Conservation (phyloP, 179 eudicot species). For the Silene coronaria region DNA sequence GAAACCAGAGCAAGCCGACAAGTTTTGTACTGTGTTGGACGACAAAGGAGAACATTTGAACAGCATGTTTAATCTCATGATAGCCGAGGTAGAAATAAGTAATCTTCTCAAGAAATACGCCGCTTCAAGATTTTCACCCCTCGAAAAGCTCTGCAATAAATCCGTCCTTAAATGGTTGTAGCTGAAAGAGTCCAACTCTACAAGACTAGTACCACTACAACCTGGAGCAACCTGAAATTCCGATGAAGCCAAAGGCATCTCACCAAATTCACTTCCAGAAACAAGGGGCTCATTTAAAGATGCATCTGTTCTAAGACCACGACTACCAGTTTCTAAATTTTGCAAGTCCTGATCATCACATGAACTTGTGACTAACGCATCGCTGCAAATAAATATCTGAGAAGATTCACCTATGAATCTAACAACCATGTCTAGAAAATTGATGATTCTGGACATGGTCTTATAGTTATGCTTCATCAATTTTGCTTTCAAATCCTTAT, state of each 20-base stretch:
- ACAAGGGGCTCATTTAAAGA: too few relatives aligned
- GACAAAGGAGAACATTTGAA: constrained; percentile 43
- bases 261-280: too few relatives aligned
- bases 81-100: constrained; percentile 62
- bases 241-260: too few relatives aligned
- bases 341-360: constrained; percentile 22
- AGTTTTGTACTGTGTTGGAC: constrained; percentile 34
- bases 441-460: constrained; percentile 33
- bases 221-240: too few relatives aligned
- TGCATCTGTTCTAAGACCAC: constrained; percentile 8
- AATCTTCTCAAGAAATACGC: constrained; percentile 64
- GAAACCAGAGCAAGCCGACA: constrained; percentile 50
- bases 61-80: constrained; percentile 54
- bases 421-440: constrained; percentile 36
- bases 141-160: constrained; percentile 45
- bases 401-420: constrained; percentile 33
- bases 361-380: constrained; percentile 17
- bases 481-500: constrained; percentile 32
- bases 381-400: constrained; percentile 23
- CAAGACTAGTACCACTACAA: constrained; percentile 6
- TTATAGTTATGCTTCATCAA: constrained; percentile 29
- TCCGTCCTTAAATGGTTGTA: constrained; percentile 31
- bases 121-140: constrained; percentile 60
- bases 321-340: constrained; percentile 18
- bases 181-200: constrained; percentile 33